These are phyloP conservation scores for Porphyrellus cyaneotinctus DNA, from an alignment of 768 basidiomycete genomes.

Conservation along the genomic window DNA sequence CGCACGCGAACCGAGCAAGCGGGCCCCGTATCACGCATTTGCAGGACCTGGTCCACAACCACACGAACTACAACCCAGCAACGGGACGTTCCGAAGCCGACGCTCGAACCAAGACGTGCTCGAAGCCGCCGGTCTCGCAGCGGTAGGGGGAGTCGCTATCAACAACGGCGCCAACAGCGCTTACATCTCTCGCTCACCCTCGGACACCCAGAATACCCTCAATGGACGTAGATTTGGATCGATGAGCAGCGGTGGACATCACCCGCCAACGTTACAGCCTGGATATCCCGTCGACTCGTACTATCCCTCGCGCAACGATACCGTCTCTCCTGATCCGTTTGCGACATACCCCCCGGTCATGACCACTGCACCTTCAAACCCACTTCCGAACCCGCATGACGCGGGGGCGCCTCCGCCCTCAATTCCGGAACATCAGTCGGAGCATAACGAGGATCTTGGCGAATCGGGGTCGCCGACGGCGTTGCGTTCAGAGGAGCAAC, in stretches of 20 bases:
- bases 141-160: background rate
- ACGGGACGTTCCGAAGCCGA: constrained; percentile 15
- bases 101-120: constrained; percentile 27
- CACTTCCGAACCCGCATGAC: constrained; percentile 23
- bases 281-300: constrained; percentile 25
- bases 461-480: constrained; percentile 7
- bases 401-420: constrained; percentile 6
- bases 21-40: constrained; percentile 38
- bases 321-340: constrained; percentile 27
- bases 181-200: constrained; percentile 22
- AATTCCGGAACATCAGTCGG: constrained; percentile 9
- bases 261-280: constrained; percentile 20
- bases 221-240: constrained; percentile 20
- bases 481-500: constrained; percentile 16
- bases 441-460: constrained; percentile 3
- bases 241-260: constrained; percentile 9
- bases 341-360: constrained; percentile 22
- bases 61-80: constrained; percentile 12
- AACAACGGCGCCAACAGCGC: constrained; percentile 1
- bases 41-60: constrained; percentile 29
- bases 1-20: constrained; percentile 27
- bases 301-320: constrained; percentile 22
- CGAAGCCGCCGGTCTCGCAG: constrained; percentile 25
- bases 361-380: background rate
- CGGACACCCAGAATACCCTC: constrained; percentile 25